Percentiles rank a stretch among this genome's conserved stretches.
phyloP scores from a whole-genome alignment of 2,329 filamentous ascomycete species.

The Trichoderma polysporum region DNA sequence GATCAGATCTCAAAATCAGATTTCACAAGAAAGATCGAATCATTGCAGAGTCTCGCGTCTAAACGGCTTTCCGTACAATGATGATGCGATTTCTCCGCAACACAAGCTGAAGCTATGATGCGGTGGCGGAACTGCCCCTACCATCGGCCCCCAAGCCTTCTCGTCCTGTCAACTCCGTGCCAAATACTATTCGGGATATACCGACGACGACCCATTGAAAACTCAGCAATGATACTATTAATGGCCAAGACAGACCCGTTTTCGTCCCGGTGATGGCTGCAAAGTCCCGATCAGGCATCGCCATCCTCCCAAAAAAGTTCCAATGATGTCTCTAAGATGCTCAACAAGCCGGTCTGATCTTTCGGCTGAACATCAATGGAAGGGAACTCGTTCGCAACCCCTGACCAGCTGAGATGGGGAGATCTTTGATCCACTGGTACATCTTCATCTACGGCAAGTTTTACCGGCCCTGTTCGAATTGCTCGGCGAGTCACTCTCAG shows the following conservation, averaged over 20 bases:
- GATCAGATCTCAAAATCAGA: background rate
- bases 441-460: background rate
- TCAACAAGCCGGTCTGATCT: background rate
- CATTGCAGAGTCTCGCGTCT: background rate
- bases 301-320: background rate
- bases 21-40: background rate
- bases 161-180: background rate
- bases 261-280: background rate
- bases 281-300: background rate
- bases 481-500: background rate
- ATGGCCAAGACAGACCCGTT: background rate
- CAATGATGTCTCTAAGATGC: background rate
- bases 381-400: background rate
- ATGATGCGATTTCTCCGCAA: background rate
- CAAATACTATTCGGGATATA: background rate
- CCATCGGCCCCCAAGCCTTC: background rate
- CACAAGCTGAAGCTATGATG: background rate
- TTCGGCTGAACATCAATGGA: background rate
- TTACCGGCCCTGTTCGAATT: background rate
- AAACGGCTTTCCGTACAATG: background rate
- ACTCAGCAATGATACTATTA: background rate
- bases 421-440: background rate
- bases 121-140: slow-evolving; percentile 1
- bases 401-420: slow-evolving; percentile 11
- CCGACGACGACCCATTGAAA: background rate